Base-by-base conservation (phyloP, 164 flowering plant genomes). In the Nymphaea colorata region DNA sequence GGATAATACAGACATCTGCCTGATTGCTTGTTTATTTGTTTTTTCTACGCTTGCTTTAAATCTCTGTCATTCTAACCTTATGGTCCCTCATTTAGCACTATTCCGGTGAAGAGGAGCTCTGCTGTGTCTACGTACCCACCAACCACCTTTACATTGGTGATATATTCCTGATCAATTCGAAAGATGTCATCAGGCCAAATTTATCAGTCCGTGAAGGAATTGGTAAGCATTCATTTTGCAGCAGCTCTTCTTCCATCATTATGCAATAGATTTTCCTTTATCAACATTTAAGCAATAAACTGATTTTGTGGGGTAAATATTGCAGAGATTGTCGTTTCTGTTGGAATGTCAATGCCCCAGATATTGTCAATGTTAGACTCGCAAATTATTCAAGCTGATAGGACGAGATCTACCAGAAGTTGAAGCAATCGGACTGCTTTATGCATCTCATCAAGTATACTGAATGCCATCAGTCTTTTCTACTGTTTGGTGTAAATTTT, bases 271-370 rank as follows among this genome's bases (percentile, higher is more conserved):
- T 47, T 47, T 47, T 4, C 7, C 12, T 47, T 47, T 25, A 25
- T 25, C 36, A 25, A 25, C 36, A 25, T 25, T 25, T 25, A 25
- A 25, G 36, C 36, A 25, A 25, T 25, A 1, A 25, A 25, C 36
- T 25, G 36, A 25, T 25, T 25, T 25, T 25, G 36, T 47, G 55
- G 55, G 12, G 11, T 6, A 47, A 47, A 47, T n/a, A 11, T 25
- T 78, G 76, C 86, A 87, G 92, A 87, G 76, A 87, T 87, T 60
- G 92, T 87, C 14, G 86, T 87, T 4, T 87, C 92, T 3, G 92
- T 86, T 5, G 92, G 92, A 15, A 87, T 87, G 92, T 87, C 92
- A 4, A 87, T 87, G 92, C 92, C 92, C 4, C 92, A 81, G 77
- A 81, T 85, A 68, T 76, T 87, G 65, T 80, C 92, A 16, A 82